Conservation (phyloP, 305 asterid genomes). For the Ilex paraguariensis region DNA sequence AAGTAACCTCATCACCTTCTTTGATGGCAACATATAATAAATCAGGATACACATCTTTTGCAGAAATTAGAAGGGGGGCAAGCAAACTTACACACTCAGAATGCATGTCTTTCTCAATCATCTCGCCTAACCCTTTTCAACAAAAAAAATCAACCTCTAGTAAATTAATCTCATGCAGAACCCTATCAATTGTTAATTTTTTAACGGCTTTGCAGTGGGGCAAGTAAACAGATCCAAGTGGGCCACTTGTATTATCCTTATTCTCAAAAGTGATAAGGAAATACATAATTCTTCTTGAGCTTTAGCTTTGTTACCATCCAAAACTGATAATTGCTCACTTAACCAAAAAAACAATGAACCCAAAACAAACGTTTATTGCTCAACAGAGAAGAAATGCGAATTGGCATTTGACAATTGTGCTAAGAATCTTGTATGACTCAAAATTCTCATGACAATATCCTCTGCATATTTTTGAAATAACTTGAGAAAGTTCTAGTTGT, state of each 20-base stretch:
- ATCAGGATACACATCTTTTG: conserved; percentile 57
- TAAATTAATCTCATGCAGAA: conserved; percentile 71
- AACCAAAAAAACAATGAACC: conserved; percentile 94
- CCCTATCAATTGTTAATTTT: conserved; percentile 57
- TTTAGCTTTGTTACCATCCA: conserved; percentile 74
- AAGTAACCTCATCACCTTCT: conserved; percentile 53
- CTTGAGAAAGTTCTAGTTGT: no score
- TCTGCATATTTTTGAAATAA: no score
- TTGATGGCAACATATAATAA: conserved; percentile 41
- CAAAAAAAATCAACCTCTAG: conserved; percentile 78
- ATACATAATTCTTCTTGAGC: conserved; percentile 66
- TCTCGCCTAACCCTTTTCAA: conserved; percentile 63
- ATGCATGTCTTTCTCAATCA: conserved; percentile 75
- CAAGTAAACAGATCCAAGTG: conserved; percentile 48
- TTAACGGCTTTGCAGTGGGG: conserved; percentile 74
- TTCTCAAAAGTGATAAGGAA: conserved; percentile 60
- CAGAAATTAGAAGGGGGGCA: conserved; percentile 70
- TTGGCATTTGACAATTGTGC: conserved; percentile 24
- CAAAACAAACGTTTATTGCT: conserved; percentile 61
- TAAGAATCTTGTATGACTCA: not conserved
- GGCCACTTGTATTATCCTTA: conserved; percentile 37
- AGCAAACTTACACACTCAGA: conserved; percentile 64
- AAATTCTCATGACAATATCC: no score
- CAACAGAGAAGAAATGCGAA: conserved; percentile 35
- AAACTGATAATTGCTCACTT: conserved; percentile 72